Percentiles rank a stretch among this genome's conserved stretches.
Evolutionary conservation across 345 rosid genomes (phyloP).

Genomic region (Eucalyptus sp.): DNA sequence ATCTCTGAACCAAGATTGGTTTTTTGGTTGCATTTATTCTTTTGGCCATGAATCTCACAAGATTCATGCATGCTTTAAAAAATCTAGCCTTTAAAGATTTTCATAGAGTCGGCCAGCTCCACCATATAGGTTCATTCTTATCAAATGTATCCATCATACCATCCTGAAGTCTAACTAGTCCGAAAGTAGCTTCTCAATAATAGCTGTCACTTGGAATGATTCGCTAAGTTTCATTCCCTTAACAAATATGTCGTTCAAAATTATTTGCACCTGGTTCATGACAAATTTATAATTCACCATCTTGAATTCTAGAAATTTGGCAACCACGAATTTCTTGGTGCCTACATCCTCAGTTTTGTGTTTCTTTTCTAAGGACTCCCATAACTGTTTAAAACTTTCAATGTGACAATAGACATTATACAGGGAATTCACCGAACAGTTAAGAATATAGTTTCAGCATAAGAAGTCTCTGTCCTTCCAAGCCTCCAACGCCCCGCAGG

Average conservation of each 20-base stretch:
- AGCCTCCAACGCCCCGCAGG: accelerated
- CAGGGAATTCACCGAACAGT: accelerated
- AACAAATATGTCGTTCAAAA: not conserved
- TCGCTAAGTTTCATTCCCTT: not conserved
- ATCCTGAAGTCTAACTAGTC: not conserved
- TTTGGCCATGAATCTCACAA: too few species aligned
- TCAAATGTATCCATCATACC: too few species aligned
- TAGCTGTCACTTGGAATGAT: not conserved
- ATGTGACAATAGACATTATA: not conserved
- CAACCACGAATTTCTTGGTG: not conserved
- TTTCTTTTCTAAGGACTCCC: not conserved
- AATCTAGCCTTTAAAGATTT: too few species aligned
- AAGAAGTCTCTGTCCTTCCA: not conserved
- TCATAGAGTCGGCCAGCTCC: accelerated
- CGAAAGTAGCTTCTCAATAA: not conserved
- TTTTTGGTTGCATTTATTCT: too few species aligned
- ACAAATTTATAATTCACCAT: not conserved
- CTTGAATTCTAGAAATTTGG: not conserved
- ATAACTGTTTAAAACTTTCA: not conserved
- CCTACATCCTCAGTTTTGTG: not conserved
- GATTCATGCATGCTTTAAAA: too few species aligned
- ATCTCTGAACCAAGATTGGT: too few species aligned
- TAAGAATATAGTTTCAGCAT: not conserved
- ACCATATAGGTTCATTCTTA: too few species aligned
- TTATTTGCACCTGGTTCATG: not conserved